phyloP scores from a whole-genome alignment of 805 yeast genomes.

The Zygosaccharomyces kombuchaensis region DNA sequence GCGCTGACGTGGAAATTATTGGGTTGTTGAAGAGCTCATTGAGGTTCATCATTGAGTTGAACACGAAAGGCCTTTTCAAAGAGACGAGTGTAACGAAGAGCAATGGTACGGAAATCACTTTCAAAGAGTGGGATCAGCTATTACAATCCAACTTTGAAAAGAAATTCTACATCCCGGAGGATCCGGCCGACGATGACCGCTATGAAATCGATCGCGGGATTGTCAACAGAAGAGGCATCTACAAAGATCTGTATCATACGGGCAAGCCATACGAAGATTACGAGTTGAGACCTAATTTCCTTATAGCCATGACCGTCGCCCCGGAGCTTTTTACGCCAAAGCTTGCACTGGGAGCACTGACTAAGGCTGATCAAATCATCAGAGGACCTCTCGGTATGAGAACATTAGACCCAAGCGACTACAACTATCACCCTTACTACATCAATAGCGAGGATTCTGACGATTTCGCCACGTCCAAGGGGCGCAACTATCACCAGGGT shows the following conservation, averaged over 20 bases:
- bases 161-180: conserved; percentile 69
- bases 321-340: conserved; percentile 77
- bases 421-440: conserved; percentile 88
- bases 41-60: conserved; percentile 67
- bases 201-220: conserved; percentile 59
- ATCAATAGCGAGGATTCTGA: conserved; percentile 71
- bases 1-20: conserved; percentile 90
- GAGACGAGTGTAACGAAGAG: conserved; percentile 53
- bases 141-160: conserved; percentile 72
- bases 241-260: conserved; percentile 76
- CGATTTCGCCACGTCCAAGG: conserved; percentile 91
- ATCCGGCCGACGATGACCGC: conserved; percentile 54
- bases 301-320: conserved; percentile 91
- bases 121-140: conserved; percentile 68
- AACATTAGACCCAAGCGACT: conserved; percentile 88
- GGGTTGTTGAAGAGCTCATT: conserved; percentile 82
- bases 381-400: conserved; percentile 91
- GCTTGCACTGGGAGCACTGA: conserved; percentile 60
- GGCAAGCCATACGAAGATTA: conserved; percentile 92
- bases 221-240: conserved; percentile 87
- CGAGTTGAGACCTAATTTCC: conserved; percentile 86
- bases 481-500: conserved; percentile 96
- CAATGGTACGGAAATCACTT: conserved; percentile 52
- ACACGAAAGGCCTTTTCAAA: conserved; percentile 51
- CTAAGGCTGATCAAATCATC: conserved; percentile 63